Base-by-base conservation (phyloP, 2,329 filamentous ascomycete species). In the Hymenoscyphus occultus region DNA sequence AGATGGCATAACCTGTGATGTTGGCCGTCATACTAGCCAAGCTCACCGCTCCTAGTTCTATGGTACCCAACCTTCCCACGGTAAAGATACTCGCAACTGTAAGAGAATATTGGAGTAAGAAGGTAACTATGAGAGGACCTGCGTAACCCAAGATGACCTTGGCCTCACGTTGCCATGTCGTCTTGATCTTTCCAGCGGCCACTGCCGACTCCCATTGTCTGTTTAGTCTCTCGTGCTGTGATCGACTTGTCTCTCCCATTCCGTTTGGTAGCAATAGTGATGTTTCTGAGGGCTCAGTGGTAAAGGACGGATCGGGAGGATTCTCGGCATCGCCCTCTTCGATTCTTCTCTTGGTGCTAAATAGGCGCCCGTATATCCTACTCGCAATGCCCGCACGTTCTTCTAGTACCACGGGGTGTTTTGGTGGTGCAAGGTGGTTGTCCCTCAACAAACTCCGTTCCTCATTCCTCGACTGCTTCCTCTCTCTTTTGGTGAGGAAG, bases 111-210 rank as follows among this genome's bases (percentile, higher is more conserved):
- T 95, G 91, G 39, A 95, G 81, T 61, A 93, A 69, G 72, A 93
- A 94, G 0, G 91, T 93, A 32, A 89, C 73, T 66, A 92, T 85
- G 60, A 94, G 79, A 0, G 90, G 90, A 39, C 83, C 80, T 2
- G 90, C 89, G 75, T 93, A 93, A 68, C 84, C 82, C 39, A 84
- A 80, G 51, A 98, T 83, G 0, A 93, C 93, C 79, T 93, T 93
- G 54, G 90, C 83, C 80, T 98, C 94, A 68, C 93, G 87, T 77
- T 90, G 89, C 93, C 93, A 98, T 5, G 92, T 96, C 4, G 93
- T 97, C 62, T 89, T 88, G 69, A 98, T 93, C 74, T 87, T 85
- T 12, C 93, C 92, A 0, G 90, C 85, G 0, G 86, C 84, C 12
- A 97, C 90, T 0, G 93, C 94, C 67, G 93, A 90, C 68, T 94